These are phyloP conservation scores for Psophocarpus tetragonolobus DNA, from an alignment of 306 rosid genomes.

Conservation along the genomic window DNA sequence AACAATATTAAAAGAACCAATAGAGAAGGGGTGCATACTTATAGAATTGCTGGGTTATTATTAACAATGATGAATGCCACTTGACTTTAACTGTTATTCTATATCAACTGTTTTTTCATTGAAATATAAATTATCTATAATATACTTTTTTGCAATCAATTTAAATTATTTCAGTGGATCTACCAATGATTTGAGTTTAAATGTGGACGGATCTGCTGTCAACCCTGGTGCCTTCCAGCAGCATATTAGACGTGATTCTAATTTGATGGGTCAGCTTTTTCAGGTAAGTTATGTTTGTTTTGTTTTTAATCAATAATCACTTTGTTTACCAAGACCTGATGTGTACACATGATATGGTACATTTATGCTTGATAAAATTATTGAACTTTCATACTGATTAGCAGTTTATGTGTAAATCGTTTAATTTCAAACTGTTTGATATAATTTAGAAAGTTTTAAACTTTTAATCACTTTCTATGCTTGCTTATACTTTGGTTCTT, in stretches of 20 bases:
- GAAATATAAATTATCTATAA: neutral
- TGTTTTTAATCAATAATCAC: neutral
- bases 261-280: conserved; percentile 66
- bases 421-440: conserved; percentile 21
- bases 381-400: conserved; percentile 15
- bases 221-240: conserved; percentile 92
- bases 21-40: no score
- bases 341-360: neutral
- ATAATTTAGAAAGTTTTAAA: conserved; percentile 9
- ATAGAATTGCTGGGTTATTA: neutral
- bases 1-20: no score
- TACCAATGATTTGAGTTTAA: conserved; percentile 63
- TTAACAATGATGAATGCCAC: neutral
- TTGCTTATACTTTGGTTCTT: conserved; percentile 23
- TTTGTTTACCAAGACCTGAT: conserved; percentile 23
- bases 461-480: neutral
- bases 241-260: conserved; percentile 74
- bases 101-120: conserved; percentile 5
- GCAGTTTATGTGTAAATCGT: conserved; percentile 18
- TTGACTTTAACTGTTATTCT: neutral
- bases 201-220: conserved; percentile 88
- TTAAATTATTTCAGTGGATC: conserved; percentile 60
- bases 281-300: conserved; percentile 59
- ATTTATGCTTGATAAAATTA: conserved; percentile 9
- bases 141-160: neutral